Evolutionary conservation across 2,329 filamentous ascomycete species (phyloP).

Genomic region (Plenodomus tracheiphilus): DNA sequence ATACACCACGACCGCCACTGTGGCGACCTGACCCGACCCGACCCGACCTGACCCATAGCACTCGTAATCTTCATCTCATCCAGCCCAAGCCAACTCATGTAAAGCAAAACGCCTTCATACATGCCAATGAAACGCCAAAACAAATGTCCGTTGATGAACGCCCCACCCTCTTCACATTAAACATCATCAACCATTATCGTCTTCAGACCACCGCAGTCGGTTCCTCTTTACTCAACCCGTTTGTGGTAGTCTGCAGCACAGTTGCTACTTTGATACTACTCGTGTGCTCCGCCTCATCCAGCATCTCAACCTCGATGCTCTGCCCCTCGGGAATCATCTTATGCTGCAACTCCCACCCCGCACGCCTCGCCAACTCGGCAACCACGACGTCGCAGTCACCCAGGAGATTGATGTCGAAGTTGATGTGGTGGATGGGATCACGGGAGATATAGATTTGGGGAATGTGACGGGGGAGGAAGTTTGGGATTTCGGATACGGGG

Average conservation of each 20-base stretch:
- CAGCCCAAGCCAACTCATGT: no score
- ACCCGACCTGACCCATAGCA: no score
- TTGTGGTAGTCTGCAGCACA: slow-evolving; percentile 18
- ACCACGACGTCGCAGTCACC: slow-evolving; percentile 93
- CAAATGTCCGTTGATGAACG: no score
- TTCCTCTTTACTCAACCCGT: slow-evolving; percentile 11
- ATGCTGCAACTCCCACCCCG: slow-evolving; percentile 79
- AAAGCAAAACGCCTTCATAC: no score
- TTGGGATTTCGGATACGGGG: slow-evolving; percentile 89
- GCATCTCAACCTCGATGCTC: slow-evolving; percentile 57
- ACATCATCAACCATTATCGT: neutral
- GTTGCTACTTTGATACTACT: slow-evolving; percentile 31
- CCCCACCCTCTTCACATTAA: neutral
- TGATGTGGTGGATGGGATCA: slow-evolving; percentile 81
- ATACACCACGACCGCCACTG: no score
- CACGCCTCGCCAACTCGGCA: slow-evolving; percentile 78
- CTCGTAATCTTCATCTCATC: no score
- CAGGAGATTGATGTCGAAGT: slow-evolving; percentile 95
- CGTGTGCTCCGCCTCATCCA: slow-evolving; percentile 35
- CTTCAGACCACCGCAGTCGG: neutral
- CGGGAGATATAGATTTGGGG: slow-evolving; percentile 91
- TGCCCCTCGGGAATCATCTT: slow-evolving; percentile 78
- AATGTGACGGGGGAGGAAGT: slow-evolving; percentile 74
- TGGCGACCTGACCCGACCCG: no score
- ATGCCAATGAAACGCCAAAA: no score